Conservation (phyloP, 192 early-diverging fungal species). For the Coemansia sp. region DNA sequence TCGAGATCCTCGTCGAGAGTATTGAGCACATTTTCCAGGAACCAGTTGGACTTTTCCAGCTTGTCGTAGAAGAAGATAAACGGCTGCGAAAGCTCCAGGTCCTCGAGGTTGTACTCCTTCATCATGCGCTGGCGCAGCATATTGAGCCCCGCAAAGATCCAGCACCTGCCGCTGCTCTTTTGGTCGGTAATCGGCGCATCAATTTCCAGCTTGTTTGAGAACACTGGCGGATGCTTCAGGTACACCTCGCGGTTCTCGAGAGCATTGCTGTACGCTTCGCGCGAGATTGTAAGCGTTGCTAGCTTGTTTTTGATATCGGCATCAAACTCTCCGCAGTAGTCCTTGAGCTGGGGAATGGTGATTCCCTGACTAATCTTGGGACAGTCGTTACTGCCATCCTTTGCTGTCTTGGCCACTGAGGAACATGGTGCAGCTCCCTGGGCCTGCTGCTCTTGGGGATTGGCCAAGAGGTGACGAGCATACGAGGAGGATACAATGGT, state of each 20-base stretch:
- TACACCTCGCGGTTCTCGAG: slow-evolving; percentile 59
- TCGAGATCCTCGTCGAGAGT: slow-evolving; percentile 62
- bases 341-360: slow-evolving; percentile 27
- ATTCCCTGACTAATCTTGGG: slow-evolving; percentile 1
- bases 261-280: slow-evolving; percentile 58
- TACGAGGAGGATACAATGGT: slow-evolving; percentile 29
- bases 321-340: slow-evolving; percentile 52
- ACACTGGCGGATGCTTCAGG: slow-evolving; percentile 35
- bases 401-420: not conserved
- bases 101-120: slow-evolving; percentile 73
- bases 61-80: slow-evolving; percentile 79
- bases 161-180: slow-evolving; percentile 74
- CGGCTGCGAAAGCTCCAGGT: slow-evolving; percentile 76
- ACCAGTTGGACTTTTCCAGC: slow-evolving; percentile 81
- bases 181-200: slow-evolving; percentile 67
- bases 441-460: slow-evolving; percentile 4
- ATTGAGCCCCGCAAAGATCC: slow-evolving; percentile 81
- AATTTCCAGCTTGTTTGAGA: slow-evolving; percentile 52
- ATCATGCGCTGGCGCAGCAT: slow-evolving; percentile 68
- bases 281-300: slow-evolving; percentile 65
- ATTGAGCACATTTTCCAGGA: slow-evolving; percentile 74
- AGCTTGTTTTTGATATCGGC: slow-evolving; percentile 68
- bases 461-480: slow-evolving; percentile 35
- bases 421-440: not conserved
- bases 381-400: not conserved